A percentile compares a stretch with the other conserved stretches of the same genome.
phyloP scores from a whole-genome alignment of 2,329 filamentous ascomycete species.

The Fusarium sp. region DNA sequence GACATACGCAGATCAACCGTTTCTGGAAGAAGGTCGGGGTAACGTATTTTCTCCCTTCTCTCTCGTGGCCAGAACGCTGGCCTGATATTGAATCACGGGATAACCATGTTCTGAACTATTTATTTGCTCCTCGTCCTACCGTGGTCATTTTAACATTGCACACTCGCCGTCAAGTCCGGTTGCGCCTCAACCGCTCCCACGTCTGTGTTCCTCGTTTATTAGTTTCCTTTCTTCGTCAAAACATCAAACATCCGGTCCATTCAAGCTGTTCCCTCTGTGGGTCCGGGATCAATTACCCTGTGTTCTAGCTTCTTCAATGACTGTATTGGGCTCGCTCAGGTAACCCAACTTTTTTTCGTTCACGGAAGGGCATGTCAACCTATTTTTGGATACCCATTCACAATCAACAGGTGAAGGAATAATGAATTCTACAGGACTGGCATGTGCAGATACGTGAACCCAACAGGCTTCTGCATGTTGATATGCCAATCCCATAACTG shows the following conservation, averaged over 20 bases:
- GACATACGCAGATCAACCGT: conserved; percentile 18
- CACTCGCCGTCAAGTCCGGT: conserved; percentile 22
- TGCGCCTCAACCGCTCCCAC: conserved; percentile 38
- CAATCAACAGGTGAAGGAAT: background rate
- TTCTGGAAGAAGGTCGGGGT: background rate
- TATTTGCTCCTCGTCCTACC: background rate
- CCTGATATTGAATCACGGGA: background rate
- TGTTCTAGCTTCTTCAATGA: conserved; percentile 4
- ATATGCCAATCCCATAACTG: background rate
- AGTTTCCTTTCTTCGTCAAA: conserved; percentile 29
- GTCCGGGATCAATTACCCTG: conserved; percentile 18
- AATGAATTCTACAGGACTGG: background rate
- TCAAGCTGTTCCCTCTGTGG: conserved; percentile 30
- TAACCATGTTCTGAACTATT: background rate
- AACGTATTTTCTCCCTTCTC: conserved; percentile 3
- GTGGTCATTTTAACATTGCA: conserved; percentile 10
- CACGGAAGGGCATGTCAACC: conserved; percentile 1
- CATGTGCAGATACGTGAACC: background rate
- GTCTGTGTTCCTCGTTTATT: conserved; percentile 37
- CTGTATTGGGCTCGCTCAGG: background rate
- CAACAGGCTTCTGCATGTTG: background rate
- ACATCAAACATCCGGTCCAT: conserved; percentile 34
- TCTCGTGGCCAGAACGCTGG: background rate
- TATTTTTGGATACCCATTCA: background rate
- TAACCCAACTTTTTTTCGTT: conserved; percentile 30